Conservation (phyloP, 2,329 filamentous ascomycete species). For the Ophiostoma sp. region DNA sequence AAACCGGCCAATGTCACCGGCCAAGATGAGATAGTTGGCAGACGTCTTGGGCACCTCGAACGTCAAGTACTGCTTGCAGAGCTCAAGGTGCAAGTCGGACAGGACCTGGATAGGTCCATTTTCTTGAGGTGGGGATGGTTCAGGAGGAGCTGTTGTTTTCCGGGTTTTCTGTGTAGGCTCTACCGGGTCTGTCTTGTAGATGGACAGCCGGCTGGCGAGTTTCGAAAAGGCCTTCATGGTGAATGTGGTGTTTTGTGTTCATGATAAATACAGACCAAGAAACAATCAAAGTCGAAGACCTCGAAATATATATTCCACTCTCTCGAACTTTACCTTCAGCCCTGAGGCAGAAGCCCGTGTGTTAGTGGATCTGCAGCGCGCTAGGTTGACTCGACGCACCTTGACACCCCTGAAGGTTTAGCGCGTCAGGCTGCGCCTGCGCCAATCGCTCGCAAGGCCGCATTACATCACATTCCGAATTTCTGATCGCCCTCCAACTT, state of each 20-base stretch:
- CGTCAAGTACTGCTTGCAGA: conserved; percentile 23
- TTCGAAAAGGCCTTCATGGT: conserved; percentile 3
- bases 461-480: conserved; percentile 15
- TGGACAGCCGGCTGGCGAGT: conserved; percentile 5
- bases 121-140: not conserved
- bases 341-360: not conserved
- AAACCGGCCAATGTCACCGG: conserved; percentile 59
- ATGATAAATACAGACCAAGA: no score
- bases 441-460: conserved; percentile 2
- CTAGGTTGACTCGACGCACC: not conserved
- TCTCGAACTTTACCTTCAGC: not conserved
- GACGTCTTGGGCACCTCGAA: conserved; percentile 34
- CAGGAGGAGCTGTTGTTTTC: not conserved
- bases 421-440: not conserved
- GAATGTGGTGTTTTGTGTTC: not conserved
- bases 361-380: conserved; percentile 1
- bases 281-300: not conserved
- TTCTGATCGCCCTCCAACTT: not conserved
- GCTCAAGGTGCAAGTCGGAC: conserved; percentile 59
- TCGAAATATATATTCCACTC: not conserved
- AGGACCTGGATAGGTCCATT: conserved; percentile 45
- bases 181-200: not conserved
- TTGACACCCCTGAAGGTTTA: not conserved
- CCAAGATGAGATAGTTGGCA: conserved; percentile 52
- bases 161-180: not conserved